Evolutionary conservation across 2,329 filamentous ascomycete genomes (phyloP).

Genomic region (Aspergillus chevalieri): DNA sequence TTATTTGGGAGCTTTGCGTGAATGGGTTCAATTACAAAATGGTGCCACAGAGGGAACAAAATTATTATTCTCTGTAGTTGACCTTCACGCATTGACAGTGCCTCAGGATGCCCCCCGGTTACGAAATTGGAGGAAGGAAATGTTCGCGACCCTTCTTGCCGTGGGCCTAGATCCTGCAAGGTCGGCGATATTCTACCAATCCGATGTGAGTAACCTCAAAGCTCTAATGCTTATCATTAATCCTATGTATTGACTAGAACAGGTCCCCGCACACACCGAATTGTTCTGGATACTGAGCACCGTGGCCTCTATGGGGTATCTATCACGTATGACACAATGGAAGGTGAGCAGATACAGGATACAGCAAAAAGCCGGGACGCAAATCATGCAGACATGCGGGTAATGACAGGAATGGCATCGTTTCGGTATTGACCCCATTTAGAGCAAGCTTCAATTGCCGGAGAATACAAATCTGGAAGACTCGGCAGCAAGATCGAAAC

Average conservation of each 20-base stretch:
- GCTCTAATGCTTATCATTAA: not conserved
- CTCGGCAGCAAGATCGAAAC: constrained; percentile 50
- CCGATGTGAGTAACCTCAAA: constrained; percentile 49
- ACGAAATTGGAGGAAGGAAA: constrained; percentile 62
- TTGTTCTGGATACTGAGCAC: constrained; percentile 97
- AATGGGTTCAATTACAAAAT: constrained; percentile 80
- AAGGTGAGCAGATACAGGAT: constrained; percentile 55
- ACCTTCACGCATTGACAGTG: constrained; percentile 86
- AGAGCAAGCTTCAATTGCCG: constrained; percentile 68
- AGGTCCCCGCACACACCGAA: constrained; percentile 75
- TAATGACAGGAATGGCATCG: not conserved
- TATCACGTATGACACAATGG: constrained; percentile 99
- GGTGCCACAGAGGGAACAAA: constrained; percentile 51
- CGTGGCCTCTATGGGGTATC: constrained; percentile 81
- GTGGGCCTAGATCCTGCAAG: constrained; percentile 74
- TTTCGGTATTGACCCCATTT: constrained; percentile 4
- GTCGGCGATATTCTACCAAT: constrained; percentile 77
- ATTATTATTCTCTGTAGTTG: constrained; percentile 80
- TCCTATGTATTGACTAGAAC: constrained; percentile 5
- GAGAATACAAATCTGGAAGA: constrained; percentile 56
- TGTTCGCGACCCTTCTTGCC: constrained; percentile 73
- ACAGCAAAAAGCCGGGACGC: not conserved
- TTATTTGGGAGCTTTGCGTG: constrained; percentile 79
- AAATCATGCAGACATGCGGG: not conserved
- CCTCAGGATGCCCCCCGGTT: constrained; percentile 61